Evolutionary conservation across 306 rosid genomes (phyloP), one percentile per base, ranked within the genome.

Genomic region (Calophaca sinica): DNA sequence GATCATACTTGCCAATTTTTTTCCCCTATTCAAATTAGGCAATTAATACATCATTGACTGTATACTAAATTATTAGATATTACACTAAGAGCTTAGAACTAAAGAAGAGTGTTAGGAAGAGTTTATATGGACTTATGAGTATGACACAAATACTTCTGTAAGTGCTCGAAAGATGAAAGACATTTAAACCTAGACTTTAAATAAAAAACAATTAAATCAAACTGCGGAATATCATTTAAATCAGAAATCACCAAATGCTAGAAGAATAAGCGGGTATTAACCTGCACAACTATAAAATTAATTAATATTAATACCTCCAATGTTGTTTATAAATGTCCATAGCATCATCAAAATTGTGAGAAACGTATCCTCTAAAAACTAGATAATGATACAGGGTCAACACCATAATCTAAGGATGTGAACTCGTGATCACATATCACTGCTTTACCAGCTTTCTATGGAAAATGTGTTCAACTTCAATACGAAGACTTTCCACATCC

Each of bases 401-500:
- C 57, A 60, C 48, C 76, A 78, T 29, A 52, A 42, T 7, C 51
- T 11, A 6, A 32, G 42, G 72, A 67, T 66, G 75, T 61, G 32
- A 68, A 58, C 53, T 60, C 79, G 14, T 66, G 54, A 26, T 32
- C 58, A 31, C 36, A 69, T 55, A 39, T 72, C 72, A 65, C 74
- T 79, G 81, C 79, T 83, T 81, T 48, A 53, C 83, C 74, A 93
- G 79, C 79, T 87, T 91, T 79, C 53, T 57, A 9, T 8, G 81
- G 78, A 87, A 90, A 73, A 85, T 83, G 12, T 66, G 31, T 66
- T 90, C 96, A 62, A 91, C 97, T 81, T 94, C 93, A 73, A 54
- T 55, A 9, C 89, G 88, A 65, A 94, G 87, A 76, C 80, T 80
- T 78, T 91, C 96, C 65, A 90, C 86, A 65, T 90, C 98, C 81